Evolutionary conservation across 306 rosid genomes (phyloP).

Genomic region (Casuarina equisetifolia): DNA sequence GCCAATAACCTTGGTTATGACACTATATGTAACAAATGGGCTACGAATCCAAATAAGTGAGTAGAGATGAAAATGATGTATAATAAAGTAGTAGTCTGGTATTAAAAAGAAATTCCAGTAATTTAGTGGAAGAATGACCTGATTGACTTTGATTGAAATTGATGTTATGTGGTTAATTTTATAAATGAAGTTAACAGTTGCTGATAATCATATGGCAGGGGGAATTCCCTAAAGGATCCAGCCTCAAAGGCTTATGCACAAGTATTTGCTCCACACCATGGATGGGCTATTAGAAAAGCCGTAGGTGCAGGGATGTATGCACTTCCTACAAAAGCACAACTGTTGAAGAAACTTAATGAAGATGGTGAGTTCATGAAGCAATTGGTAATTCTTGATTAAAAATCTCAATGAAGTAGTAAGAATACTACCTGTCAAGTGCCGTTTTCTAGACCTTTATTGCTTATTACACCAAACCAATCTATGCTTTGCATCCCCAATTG

Average conservation of each 20-base stretch:
- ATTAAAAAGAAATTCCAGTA: neutral
- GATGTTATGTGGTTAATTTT: neutral
- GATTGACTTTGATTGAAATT: neutral
- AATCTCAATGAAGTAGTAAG: neutral
- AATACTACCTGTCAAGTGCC: neutral
- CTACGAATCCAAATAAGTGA: neutral
- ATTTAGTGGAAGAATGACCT: neutral
- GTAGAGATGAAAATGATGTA: neutral
- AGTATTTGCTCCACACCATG: slow-evolving; percentile 82
- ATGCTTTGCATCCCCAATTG: neutral
- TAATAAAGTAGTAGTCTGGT: neutral
- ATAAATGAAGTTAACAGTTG: slow-evolving; percentile 12
- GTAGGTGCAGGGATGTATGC: slow-evolving; percentile 92
- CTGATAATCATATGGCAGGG: slow-evolving; percentile 47
- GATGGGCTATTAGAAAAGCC: slow-evolving; percentile 88
- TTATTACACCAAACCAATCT: neutral
- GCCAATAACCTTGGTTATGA: neutral
- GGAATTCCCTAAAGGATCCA: slow-evolving; percentile 74
- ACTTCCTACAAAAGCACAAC: slow-evolving; percentile 73
- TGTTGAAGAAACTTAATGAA: slow-evolving; percentile 72
- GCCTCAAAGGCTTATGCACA: slow-evolving; percentile 88
- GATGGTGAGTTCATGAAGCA: slow-evolving; percentile 59
- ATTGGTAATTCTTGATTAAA: slow-evolving; percentile 20
- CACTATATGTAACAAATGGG: neutral
- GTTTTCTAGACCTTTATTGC: neutral